A percentile compares a stretch with the other conserved stretches of the same genome.
phyloP scores from a whole-genome alignment of 1,284 basidiomycete species.

The Cutaneotrichosporon cavernicola region DNA sequence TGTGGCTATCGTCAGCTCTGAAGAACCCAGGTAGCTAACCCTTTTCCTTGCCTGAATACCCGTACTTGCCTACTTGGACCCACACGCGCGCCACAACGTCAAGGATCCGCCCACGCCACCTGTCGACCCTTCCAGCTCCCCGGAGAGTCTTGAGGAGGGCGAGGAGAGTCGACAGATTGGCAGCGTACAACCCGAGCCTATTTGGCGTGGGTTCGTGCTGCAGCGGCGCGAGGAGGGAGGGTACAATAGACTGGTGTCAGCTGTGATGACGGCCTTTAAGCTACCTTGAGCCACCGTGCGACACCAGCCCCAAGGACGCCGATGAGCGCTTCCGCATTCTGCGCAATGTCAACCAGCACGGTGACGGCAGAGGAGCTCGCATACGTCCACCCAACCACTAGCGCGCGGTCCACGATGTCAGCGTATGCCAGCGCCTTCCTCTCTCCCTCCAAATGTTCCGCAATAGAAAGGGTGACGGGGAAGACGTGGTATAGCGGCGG shows the following conservation, averaged over 20 bases:
- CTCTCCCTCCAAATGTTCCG: slow-evolving; percentile 13
- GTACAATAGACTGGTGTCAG: slow-evolving; percentile 42
- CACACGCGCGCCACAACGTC: slow-evolving; percentile 40
- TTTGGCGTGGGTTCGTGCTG: slow-evolving; percentile 40
- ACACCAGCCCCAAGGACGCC: slow-evolving; percentile 39
- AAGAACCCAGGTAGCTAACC: neutral
- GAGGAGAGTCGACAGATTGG: slow-evolving; percentile 45
- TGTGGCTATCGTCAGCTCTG: neutral
- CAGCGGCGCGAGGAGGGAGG: slow-evolving; percentile 45
- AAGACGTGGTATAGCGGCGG: slow-evolving; percentile 43
- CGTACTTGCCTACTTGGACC: slow-evolving; percentile 36
- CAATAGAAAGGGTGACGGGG: slow-evolving; percentile 16
- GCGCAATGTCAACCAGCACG: slow-evolving; percentile 38
- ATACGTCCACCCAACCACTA: slow-evolving; percentile 45
- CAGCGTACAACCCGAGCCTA: slow-evolving; percentile 35
- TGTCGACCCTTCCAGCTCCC: slow-evolving; percentile 32
- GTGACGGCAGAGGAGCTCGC: slow-evolving; percentile 41
- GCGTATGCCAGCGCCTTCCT: slow-evolving; percentile 34
- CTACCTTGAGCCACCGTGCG: slow-evolving; percentile 49
- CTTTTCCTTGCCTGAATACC: slow-evolving; percentile 7
- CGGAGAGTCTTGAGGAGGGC: slow-evolving; percentile 30
- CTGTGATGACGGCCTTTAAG: neutral
- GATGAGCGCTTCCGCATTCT: slow-evolving; percentile 37
- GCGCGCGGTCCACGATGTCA: slow-evolving; percentile 44
- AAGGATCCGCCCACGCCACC: slow-evolving; percentile 52